These are phyloP conservation scores for Rutidosis leptorrhynchoides DNA, from an alignment of 129 eudicot genomes.

Conservation along the genomic window DNA sequence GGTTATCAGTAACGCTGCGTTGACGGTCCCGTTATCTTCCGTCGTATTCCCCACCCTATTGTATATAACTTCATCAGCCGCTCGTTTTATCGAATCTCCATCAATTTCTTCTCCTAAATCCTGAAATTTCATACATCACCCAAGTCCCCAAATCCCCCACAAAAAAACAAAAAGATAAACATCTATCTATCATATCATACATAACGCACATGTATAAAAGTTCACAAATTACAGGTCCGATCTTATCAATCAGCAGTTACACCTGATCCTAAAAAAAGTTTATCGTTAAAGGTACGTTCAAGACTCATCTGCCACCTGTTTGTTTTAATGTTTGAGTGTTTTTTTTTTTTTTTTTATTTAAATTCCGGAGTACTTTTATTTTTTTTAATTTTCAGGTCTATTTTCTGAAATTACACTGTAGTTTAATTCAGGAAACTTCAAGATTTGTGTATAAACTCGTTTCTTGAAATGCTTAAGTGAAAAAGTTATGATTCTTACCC, in stretches of 20 bases:
- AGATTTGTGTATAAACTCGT: slow-evolving; percentile 2
- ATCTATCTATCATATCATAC: not conserved
- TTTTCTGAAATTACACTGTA: not conserved
- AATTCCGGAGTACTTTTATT: no score
- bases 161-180: no score
- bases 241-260: slow-evolving; percentile 14
- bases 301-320: not conserved
- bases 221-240: not conserved
- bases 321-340: not conserved
- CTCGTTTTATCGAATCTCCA: slow-evolving; percentile 19
- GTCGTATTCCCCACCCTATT: slow-evolving; percentile 12
- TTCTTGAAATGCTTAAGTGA: slow-evolving; percentile 15
- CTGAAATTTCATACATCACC: not conserved
- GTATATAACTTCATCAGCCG: slow-evolving; percentile 30
- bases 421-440: not conserved
- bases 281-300: slow-evolving; percentile 25
- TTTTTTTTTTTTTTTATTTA: not conserved
- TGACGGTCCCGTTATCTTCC: slow-evolving; percentile 29
- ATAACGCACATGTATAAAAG: not conserved
- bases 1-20: slow-evolving; percentile 7
- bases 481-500: slow-evolving; percentile 6
- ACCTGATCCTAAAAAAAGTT: not conserved
- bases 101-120: slow-evolving; percentile 12
- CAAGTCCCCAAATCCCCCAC: no score
- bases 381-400: not conserved